These are phyloP conservation scores for Calonectria multiphialidica DNA, from an alignment of 2,329 filamentous ascomycete species.

Conservation along the genomic window DNA sequence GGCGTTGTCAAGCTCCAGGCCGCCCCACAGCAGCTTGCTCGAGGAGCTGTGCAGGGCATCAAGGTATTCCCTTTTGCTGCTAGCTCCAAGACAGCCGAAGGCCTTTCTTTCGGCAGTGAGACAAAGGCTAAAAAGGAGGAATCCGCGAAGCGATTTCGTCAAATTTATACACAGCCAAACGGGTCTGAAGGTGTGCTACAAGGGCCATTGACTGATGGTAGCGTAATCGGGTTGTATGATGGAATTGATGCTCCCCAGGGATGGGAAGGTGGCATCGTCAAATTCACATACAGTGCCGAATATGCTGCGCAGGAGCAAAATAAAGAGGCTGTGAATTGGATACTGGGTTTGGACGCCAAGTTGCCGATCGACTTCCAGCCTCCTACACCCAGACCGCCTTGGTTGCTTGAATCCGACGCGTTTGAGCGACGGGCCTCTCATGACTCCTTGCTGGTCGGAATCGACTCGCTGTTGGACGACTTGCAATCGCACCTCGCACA, in stretches of 20 bases:
- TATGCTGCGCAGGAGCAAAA: constrained; percentile 51
- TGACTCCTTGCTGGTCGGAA: constrained; percentile 80
- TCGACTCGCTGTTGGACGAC: constrained; percentile 80
- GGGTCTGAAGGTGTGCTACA: constrained; percentile 74
- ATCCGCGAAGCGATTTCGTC: constrained; percentile 76
- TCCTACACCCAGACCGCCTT: constrained; percentile 75
- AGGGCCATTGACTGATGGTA: constrained; percentile 90
- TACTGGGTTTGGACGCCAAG: constrained; percentile 81
- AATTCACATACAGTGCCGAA: constrained; percentile 70
- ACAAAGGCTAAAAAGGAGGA: constrained; percentile 87
- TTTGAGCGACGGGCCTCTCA: constrained; percentile 68
- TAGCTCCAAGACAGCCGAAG: constrained; percentile 68
- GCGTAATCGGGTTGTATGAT: constrained; percentile 74
- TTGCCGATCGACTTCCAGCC: constrained; percentile 81
- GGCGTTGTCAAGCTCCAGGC: constrained; percentile 90
- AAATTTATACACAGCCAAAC: constrained; percentile 73
- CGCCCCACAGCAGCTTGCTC: constrained; percentile 78
- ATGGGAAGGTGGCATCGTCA: constrained; percentile 88
- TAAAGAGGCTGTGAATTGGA: constrained; percentile 73
- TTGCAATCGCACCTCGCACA: constrained; percentile 83
- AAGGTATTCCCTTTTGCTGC: constrained; percentile 85
- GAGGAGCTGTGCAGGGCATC: constrained; percentile 73
- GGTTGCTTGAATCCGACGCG: constrained; percentile 57
- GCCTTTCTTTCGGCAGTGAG: constrained; percentile 89
- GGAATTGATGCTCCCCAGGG: constrained; percentile 66